Base-by-base conservation (phyloP, 2,329 filamentous ascomycete species). In the Pseudogymnoascus sp. region DNA sequence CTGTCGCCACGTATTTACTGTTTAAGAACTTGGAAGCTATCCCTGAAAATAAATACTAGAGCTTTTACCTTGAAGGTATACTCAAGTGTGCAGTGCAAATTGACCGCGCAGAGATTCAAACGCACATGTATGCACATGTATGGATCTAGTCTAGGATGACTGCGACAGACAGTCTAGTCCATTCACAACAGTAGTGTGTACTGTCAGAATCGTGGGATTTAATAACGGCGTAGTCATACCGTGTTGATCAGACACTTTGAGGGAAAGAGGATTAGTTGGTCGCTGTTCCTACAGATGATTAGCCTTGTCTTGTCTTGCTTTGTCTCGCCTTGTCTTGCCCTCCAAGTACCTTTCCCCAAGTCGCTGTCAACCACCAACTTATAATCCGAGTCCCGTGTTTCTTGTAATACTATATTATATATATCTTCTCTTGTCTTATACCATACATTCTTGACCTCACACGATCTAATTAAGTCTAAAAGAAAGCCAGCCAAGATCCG, bases 41-140 rank as follows among this genome's bases (percentile, higher is more conserved):
- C n/a, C n/a, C n/a, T 53, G n/a, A 1, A 33, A 53, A 18, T 53
- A 33, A 18, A 33, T 33, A 33, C 14, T 33, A 9, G 3, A 30
- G 18, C 28, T 25, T 33, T 30, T 6, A 30, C 25, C 14, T 25
- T 53, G 47, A 53, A 28, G 47, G 4, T 53, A 53, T 53, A 33
- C 25, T 5, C 22, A 25, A 18, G n/a, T 14, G 33, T 12, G 9
- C n/a, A 6, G 33, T 12, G 9, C n/a, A 6, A 5, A 18, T 33
- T 14, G 28, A 50, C 15, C 25, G 8, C 22, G 7, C 14, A 38
- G 43, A 50, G 25, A 33, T 33, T 33, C 28, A 53, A n/a, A 30
- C 25, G 47, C 47, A 33, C 25, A 33, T 30, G 7, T 53, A 53
- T 53, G 47, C 47, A 53, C 47, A 53, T 53, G 47, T 53, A 53